Evolutionary conservation across 2,329 filamentous ascomycete species (phyloP), one percentile per base, ranked within the genome.

Genomic region (Colletotrichum echinochloae): DNA sequence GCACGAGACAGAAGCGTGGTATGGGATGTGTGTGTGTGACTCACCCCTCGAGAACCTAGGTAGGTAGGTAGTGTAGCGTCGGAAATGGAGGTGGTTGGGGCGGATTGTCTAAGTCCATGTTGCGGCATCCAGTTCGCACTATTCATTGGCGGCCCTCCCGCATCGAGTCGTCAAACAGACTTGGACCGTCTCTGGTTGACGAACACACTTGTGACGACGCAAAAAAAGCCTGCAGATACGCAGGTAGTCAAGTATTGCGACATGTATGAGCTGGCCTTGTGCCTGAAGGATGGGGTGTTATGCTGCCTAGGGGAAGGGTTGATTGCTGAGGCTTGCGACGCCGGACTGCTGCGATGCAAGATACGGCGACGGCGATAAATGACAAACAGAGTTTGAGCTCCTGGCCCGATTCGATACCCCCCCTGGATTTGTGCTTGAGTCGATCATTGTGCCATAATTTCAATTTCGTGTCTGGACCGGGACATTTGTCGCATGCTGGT

Each of bases 1-100:
- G 57, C 54, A 65, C 61, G 66, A 71, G 70, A 72, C 61, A 33
- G 39, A 23, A 57, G 61, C 28, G 57, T 64, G 69, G 73, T 79
- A 71, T 70, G 77, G 62, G 49, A 35, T 18, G 52, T 66, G 61
- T 69, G 65, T 71, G 61, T 71, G 69, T 71, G 69, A 71, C 60
- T 71, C 69, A 71, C 26, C 60, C 51, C 49, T 56, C 55, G 60
- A 70, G n/a, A n/a, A n/a, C n/a, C n/a, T n/a, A n/a, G n/a, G n/a
- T n/a, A n/a, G n/a, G n/a, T n/a, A n/a, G n/a, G 60, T 70, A 65
- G 51, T 55, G 65, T 64, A 70, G 65, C 59, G 56, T 60, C 46
- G 48, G 41, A 70, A 70, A 65, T 65, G 48, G 69, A 70, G 66
- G 69, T 56, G 65, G 69, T 60, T 71, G 69, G 69, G 46, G 56